A percentile compares a stretch with the other conserved stretches of the same genome.
phyloP scores from a whole-genome alignment of 768 basidiomycete genomes.

The Phylloporus scabripes region DNA sequence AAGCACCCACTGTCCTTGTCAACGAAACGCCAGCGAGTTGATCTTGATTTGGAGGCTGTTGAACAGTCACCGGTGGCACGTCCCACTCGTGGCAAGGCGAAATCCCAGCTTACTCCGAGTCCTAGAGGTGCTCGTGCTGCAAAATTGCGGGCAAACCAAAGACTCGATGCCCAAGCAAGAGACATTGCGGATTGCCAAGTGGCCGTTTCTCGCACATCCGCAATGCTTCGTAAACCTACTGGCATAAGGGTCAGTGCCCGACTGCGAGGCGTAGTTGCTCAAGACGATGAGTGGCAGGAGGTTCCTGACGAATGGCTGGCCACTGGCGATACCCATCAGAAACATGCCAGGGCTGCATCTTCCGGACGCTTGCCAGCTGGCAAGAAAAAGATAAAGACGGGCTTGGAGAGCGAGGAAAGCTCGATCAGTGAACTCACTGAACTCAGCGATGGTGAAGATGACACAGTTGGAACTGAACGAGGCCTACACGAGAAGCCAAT shows the following conservation, averaged over 20 bases:
- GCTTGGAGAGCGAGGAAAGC: conserved; percentile 56
- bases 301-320: conserved; percentile 70
- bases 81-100: conserved; percentile 13
- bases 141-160: conserved; percentile 65
- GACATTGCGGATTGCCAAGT: conserved; percentile 56
- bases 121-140: conserved; percentile 55
- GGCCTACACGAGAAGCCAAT: background rate
- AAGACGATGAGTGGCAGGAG: conserved; percentile 71
- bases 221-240: conserved; percentile 29
- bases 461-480: conserved; percentile 18
- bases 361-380: conserved; percentile 4
- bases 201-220: conserved; percentile 13
- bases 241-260: conserved; percentile 67
- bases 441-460: conserved; percentile 46
- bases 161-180: conserved; percentile 62
- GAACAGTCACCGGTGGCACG: conserved; percentile 8
- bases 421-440: conserved; percentile 74
- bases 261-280: conserved; percentile 45
- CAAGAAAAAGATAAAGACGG: conserved; percentile 37
- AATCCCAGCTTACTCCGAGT: conserved; percentile 21
- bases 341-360: conserved; percentile 9
- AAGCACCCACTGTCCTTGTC: conserved; percentile 11
- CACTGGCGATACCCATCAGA: conserved; percentile 16
- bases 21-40: conserved; percentile 26
- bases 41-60: background rate